Base-by-base conservation (phyloP, 2,329 filamentous ascomycete species). In the Balansia obtecta region DNA sequence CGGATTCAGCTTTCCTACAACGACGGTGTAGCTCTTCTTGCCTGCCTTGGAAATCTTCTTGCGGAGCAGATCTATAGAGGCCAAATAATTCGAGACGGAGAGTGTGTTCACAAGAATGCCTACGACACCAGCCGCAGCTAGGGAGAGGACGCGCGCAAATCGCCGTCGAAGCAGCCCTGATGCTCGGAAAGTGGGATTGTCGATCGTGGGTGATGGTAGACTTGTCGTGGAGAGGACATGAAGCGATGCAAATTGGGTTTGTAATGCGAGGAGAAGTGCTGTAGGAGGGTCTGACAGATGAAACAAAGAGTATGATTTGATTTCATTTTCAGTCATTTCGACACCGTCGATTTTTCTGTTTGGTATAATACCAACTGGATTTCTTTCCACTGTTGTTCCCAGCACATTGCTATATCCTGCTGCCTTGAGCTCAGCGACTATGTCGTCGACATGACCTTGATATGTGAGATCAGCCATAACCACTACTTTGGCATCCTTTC, bases 81-180 rank as follows among this genome's bases (percentile, higher is more conserved):
- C 72, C 55, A 96, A 76, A 70, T 96, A 97, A 64, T 96, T 94
- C 53, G 85, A 82, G 6, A 97, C 88, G 20, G 86, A 91, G 4
- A 98, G 80, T 0, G 93, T 98, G 67, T 97, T 97, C 67, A 98
- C 89, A 1, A 98, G 73, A 54, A 98, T 95, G 8, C 93, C 93
- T 58, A 96, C 88, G 47, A 96, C 82, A 18, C 88, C 82, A 0
- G 83, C 85, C 0, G 88, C 88, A 16, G 84, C 81, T 30, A 97
- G 80, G 0, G 81, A 82, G 1, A 91, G 85, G 11, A 96, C 76
- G 52, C 93, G 82, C 1, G 85, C 93, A 66, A 97, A 98, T 38
- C 93, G 86, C 2, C 93, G 85, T 27, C 88, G 83, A 15, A 98
- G 79, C 10, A 80, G 67, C 4, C 71, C 70, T 3, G 72, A 66